Evolutionary conservation across 1,139 yeast species (phyloP), one percentile per base, ranked within the genome.

Genomic region (Trichomonascaceae sp.): DNA sequence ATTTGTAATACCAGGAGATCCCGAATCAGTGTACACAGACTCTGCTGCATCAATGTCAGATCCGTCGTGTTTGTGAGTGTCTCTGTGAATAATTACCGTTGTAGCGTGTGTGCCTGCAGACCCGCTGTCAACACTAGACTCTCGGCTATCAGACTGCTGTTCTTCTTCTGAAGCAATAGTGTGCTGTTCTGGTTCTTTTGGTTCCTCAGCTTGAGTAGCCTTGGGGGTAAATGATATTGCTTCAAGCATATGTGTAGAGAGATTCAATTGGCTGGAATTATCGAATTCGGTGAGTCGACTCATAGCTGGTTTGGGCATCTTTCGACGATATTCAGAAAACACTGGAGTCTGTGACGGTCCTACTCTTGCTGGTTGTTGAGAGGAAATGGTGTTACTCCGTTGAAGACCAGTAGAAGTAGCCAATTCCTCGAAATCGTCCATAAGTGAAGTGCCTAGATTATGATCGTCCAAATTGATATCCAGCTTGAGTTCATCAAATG

Each of bases 341-440:
- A 50, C 53, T 4, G 53, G 57, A 47, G 53, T 51, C 17, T 56
- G 52, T 20, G 61, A 59, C 6, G 61, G 61, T 6, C 56, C 61
- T 1, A 50, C 32, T 22, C 39, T 43, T 8, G 60, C 55, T 39
- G 50, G 46, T 27, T 48, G 57, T 38, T 57, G 61, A 5, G 63
- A 60, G 2, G 61, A 61, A 53, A 63, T 63, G 38, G 67, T 63
- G 53, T 58, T 62, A 45, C 60, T 58, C 36, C 67, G 53, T 27
- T 52, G 56, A 39, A 63, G 56, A 10, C 55, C 57, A 5, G 57
- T 36, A 10, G 55, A 51, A 4, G 43, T 39, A 13, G 38, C 48
- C 39, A 41, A 44, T 24, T 22, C 53, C 18, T 50, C 48, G 45
- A 55, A 48, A 7, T 55, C 44, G 36, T 54, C 56, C 47, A 54